Conservation (phyloP, 2,329 filamentous ascomycete genomes). For the Meredithiella fracta region DNA sequence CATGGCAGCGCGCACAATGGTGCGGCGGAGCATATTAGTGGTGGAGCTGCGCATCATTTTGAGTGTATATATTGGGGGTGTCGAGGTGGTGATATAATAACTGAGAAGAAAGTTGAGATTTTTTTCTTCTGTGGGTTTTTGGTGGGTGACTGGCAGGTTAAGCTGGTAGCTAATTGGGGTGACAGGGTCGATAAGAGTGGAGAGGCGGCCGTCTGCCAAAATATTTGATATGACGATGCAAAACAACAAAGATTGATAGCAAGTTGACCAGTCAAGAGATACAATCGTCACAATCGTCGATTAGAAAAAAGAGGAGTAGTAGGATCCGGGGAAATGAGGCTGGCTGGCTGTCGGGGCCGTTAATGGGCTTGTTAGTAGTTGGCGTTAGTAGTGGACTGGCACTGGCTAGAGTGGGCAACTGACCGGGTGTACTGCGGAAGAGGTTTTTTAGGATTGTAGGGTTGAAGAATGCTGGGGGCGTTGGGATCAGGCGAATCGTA, state of each 20-base stretch:
- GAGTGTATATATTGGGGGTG: conserved; percentile 4
- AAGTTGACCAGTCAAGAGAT: neutral
- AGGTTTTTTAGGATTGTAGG: conserved; percentile 6
- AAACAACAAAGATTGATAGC: neutral
- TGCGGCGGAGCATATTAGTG: conserved; percentile 35
- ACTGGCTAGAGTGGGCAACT: neutral
- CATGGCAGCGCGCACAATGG: conserved; percentile 27
- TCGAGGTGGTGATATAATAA: neutral
- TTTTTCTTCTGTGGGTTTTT: neutral
- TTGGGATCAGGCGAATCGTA: conserved; percentile 11
- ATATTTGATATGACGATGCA: neutral
- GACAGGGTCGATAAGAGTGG: conserved; percentile 5
- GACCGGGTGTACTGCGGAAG: conserved; percentile 8
- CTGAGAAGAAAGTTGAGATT: neutral
- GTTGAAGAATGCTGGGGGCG: neutral
- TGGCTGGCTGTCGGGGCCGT: neutral
- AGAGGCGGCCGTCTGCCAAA: conserved; percentile 10
- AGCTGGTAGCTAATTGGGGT: neutral
- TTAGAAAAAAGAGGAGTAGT: neutral
- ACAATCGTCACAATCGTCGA: neutral
- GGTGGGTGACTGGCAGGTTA: neutral
- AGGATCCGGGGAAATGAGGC: neutral
- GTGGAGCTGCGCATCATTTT: conserved; percentile 38
- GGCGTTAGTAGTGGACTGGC: neutral
- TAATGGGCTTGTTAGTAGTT: neutral